phyloP scores from a whole-genome alignment of 2,329 filamentous ascomycete genomes.

The Scedosporium aurantiacum region DNA sequence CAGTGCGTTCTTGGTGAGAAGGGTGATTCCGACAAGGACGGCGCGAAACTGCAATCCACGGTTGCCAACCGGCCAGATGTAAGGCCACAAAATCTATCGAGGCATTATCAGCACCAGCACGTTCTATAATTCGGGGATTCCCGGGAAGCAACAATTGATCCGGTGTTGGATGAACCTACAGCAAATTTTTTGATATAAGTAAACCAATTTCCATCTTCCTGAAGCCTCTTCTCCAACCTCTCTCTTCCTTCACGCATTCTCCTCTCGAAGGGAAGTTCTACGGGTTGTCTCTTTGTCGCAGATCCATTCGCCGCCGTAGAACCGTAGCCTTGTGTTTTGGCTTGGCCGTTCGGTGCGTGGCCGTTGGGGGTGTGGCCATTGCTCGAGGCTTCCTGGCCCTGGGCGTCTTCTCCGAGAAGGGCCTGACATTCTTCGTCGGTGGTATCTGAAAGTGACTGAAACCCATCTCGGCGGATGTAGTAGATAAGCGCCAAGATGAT shows the following conservation, averaged over 20 bases:
- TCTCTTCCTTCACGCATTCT: conserved; percentile 43
- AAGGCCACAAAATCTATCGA: conserved; percentile 58
- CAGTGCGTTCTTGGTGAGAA: conserved; percentile 59
- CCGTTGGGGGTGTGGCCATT: not conserved
- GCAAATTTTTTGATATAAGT: conserved; percentile 65
- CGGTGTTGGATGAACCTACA: conserved; percentile 27
- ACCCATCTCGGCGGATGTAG: conserved; percentile 8
- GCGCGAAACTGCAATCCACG: conserved; percentile 56
- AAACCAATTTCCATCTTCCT: conserved; percentile 66
- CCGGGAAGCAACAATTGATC: not conserved
- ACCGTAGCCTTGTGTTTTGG: conserved; percentile 24
- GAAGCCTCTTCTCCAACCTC: conserved; percentile 54
- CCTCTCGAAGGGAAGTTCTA: conserved; percentile 36
- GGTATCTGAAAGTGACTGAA: not conserved
- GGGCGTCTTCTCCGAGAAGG: conserved; percentile 30
- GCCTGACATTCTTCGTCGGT: conserved; percentile 48
- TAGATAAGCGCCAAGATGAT: conserved; percentile 9
- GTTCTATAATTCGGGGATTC: not conserved
- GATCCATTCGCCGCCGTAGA: conserved; percentile 28
- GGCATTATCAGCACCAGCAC: not conserved
- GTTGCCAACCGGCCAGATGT: conserved; percentile 65
- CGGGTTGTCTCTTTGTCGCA: conserved; percentile 20
- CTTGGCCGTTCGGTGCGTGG: not conserved
- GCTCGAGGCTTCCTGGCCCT: not conserved
- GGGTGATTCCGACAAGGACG: conserved; percentile 52